Base-by-base conservation (phyloP, 768 basidiomycete species). In the Tubosaeta sp. region DNA sequence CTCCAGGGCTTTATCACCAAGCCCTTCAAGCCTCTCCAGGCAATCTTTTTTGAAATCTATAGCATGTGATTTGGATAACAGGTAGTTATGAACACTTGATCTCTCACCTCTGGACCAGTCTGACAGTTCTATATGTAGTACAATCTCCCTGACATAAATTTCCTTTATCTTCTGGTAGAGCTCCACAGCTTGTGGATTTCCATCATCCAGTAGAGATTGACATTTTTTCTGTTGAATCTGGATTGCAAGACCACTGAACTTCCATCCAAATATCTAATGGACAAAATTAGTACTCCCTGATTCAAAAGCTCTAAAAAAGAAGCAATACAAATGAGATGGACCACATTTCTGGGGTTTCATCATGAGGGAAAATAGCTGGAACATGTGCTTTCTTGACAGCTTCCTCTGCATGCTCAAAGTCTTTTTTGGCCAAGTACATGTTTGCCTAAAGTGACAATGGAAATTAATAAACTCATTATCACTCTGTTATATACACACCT, bases 201-300 rank as follows among this genome's bases (percentile, higher is more conserved):
- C 59, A 9, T 16, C 17, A 4, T 48, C 17, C 31, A 60, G 11
- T 2, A 60, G 22, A 5, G 31, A 46, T 22, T 56, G 39, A 27
- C 55, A 60, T 39, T 53, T 60, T 33, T 2, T 34, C 46, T 60
- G 54, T 17, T 60, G 59, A 11, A 60, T 54, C 35, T 53, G 50
- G 37, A 60, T 44, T 3, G 43, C 46, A 14, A 60, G 52, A 13
- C 55, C 58, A 46, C 46, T 60, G n/a, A 60, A 60, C 10, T 60
- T 60, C 59, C 59, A 60, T 19, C 59, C 59, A 31, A 60, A 60
- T 11, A 60, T 46, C 59, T 60, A 50, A n/a, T 4, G 26, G 10
- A 10, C 0, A 5, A 31, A 13, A 27, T 60, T 19, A 59, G 46
- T 14, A 13, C 5, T 34, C 33, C 10, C 19, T n/a, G 5, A 5